phyloP scores from a whole-genome alignment of 768 basidiomycete species.

The Phaeolepiota aurea region DNA sequence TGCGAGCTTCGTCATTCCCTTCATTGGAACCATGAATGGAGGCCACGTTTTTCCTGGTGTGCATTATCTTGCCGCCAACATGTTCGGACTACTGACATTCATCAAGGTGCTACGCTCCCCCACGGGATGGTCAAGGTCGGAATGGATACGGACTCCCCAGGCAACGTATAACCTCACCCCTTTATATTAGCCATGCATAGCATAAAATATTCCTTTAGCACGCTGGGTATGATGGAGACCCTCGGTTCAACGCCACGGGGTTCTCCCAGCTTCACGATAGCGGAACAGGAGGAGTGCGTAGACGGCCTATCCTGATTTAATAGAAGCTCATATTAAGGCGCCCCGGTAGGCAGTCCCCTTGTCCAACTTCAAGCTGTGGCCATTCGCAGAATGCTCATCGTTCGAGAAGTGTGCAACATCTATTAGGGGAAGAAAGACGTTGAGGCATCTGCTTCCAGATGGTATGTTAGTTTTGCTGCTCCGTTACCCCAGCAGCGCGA shows the following conservation, averaged over 20 bases:
- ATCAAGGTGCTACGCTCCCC: slow-evolving; percentile 49
- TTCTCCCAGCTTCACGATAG: slow-evolving; percentile 60
- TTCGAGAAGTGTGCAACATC: slow-evolving; percentile 48
- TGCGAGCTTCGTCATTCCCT: slow-evolving; percentile 41
- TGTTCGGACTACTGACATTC: neutral
- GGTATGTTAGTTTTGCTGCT: no score
- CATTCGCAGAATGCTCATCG: slow-evolving; percentile 38
- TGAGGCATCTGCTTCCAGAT: slow-evolving; percentile 38
- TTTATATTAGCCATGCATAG: no score
- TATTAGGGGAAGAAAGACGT: slow-evolving; percentile 33
- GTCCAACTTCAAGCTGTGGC: slow-evolving; percentile 57
- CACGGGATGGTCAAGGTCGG: slow-evolving; percentile 67
- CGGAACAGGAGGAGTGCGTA: slow-evolving; percentile 51
- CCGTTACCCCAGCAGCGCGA: no score
- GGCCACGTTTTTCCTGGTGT: slow-evolving; percentile 61
- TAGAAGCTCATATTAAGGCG: neutral
- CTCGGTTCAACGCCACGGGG: slow-evolving; percentile 37
- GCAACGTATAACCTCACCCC: no score
- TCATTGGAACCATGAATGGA: slow-evolving; percentile 58
- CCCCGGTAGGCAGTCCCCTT: slow-evolving; percentile 36
- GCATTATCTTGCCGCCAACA: slow-evolving; percentile 2
- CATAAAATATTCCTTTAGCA: no score
- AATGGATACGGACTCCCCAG: slow-evolving; percentile 60
- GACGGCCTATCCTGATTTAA: neutral
- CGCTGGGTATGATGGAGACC: slow-evolving; percentile 38